phyloP scores from a whole-genome alignment of 1,284 basidiomycete species.

The Ustilago xerochloae region DNA sequence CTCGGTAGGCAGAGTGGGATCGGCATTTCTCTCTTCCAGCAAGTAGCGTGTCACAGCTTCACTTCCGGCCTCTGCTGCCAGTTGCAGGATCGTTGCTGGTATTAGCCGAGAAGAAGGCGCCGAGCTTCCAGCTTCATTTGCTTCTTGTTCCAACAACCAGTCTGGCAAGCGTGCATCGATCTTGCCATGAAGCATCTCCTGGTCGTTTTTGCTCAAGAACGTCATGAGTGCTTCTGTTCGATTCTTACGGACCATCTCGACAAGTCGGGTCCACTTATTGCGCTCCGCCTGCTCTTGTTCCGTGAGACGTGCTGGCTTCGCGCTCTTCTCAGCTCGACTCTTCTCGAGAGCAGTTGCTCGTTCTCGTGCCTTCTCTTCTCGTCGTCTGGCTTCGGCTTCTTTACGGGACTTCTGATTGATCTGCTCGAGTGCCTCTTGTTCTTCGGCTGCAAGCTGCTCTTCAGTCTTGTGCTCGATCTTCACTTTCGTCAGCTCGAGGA shows the following conservation, averaged over 20 bases:
- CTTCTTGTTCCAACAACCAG: slow-evolving; percentile 59
- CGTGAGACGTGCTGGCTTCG: slow-evolving; percentile 23
- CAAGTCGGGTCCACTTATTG: slow-evolving; percentile 71
- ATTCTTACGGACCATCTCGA: slow-evolving; percentile 89
- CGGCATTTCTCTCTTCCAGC: slow-evolving; percentile 80
- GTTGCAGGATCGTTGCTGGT: slow-evolving; percentile 78
- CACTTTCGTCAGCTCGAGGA: slow-evolving; percentile 84
- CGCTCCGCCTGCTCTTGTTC: slow-evolving; percentile 43
- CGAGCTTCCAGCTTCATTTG: slow-evolving; percentile 57
- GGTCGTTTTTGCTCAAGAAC: slow-evolving; percentile 83
- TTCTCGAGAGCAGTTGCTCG: slow-evolving; percentile 19
- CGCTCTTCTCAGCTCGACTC: slow-evolving; percentile 31
- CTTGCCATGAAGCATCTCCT: slow-evolving; percentile 69
- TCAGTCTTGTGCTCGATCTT: slow-evolving; percentile 88
- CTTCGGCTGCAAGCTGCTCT: slow-evolving; percentile 77
- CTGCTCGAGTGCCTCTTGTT: slow-evolving; percentile 44
- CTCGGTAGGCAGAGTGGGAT: slow-evolving; percentile 80
- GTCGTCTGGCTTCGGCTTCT: slow-evolving; percentile 45
- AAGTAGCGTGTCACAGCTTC: slow-evolving; percentile 82
- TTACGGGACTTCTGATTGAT: slow-evolving; percentile 38
- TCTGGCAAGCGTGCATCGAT: slow-evolving; percentile 56
- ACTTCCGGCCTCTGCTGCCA: slow-evolving; percentile 80
- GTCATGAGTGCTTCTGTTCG: slow-evolving; percentile 81
- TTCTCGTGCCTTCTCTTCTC: slow-evolving; percentile 48
- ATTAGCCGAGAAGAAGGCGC: slow-evolving; percentile 46